Base-by-base conservation (phyloP, 1,284 basidiomycete genomes). In the Austroboletus niveus region DNA sequence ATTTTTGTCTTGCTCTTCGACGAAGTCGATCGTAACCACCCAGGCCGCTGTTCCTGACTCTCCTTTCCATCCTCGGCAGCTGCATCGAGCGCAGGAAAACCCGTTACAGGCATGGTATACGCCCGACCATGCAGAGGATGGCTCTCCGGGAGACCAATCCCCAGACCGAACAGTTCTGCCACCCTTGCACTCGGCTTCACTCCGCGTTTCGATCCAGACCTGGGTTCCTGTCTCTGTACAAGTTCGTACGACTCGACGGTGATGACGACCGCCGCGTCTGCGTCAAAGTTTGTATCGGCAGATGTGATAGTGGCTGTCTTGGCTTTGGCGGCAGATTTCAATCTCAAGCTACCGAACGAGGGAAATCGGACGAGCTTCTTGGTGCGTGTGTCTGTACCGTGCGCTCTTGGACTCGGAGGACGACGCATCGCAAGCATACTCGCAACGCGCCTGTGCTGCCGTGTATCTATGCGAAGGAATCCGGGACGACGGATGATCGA, bases 391-490 rank as follows among this genome's bases (percentile, higher is more conserved):
- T 42, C 38, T 31, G 30, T 14, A 15, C 14, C 27, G 15, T 14
- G 15, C 6, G 22, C 24, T 27, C 8, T 29, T 4, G 46, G 29
- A 22, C 46, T 50, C 39, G 15, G 41, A 8, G 42, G 29, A 11
- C 48, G 43, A 24, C 48, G 47, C 14, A 29, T 50, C 5, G 57
- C 53, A 15, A 64, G 65, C 45, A 59, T 53, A 46, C 62, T 66
- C 4, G 57, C 57, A 27, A 62, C 59, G 3, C 59, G 63, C 40
- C 56, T 51, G 47, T 55, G 64, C 12, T 60, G 63, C 15, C 45
- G 60, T 12, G 65, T 66, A 42, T 68, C 57, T n/a, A 61, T 52
- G 24, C 63, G 63, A 14, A 49, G 36, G 35, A 64, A 58, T 1
- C 34, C 41, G 9, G 64, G 65, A 8, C 55, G 62, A 8, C 46